These are phyloP conservation scores for Thermomyces lanuginosus DNA, from an alignment of 2,329 filamentous ascomycete species.

Conservation along the genomic window DNA sequence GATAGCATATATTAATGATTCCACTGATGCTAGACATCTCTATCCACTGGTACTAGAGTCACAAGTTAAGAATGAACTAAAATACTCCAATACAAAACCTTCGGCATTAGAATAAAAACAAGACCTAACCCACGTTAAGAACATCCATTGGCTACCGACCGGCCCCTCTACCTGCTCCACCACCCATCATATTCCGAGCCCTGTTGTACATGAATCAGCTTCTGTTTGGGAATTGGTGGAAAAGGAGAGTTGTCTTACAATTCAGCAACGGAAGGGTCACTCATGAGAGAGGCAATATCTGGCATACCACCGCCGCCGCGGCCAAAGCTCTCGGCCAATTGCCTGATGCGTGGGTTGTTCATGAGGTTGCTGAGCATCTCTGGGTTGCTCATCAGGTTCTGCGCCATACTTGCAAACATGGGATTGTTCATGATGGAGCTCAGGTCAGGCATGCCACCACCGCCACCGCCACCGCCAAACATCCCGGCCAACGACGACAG, in stretches of 20 bases:
- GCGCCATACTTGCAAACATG: constrained; percentile 95
- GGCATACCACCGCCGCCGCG: constrained; percentile 65
- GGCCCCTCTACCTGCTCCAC: constrained; percentile 28
- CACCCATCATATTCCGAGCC: constrained; percentile 54
- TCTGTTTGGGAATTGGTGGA: constrained; percentile 5
- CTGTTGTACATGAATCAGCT: constrained; percentile 19
- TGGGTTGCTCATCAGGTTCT: constrained; percentile 94
- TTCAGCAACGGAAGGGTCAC: constrained; percentile 77
- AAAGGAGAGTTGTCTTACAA: constrained; percentile 48
- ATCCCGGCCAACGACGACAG: constrained; percentile 54
- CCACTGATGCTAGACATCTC: too few relatives aligned
- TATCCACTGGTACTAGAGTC: too few relatives aligned
- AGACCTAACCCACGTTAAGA: too few relatives aligned
- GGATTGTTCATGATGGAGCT: constrained; percentile 85
- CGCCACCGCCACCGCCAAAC: constrained; percentile 48
- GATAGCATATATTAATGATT: too few relatives aligned
- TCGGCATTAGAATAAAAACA: too few relatives aligned
- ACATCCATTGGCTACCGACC: too few relatives aligned
- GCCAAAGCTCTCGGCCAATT: constrained; percentile 70
- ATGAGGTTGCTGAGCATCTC: constrained; percentile 83
- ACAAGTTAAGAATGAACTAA: too few relatives aligned
- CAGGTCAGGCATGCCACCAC: constrained; percentile 69
- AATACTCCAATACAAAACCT: too few relatives aligned
- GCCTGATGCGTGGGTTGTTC: constrained; percentile 74
- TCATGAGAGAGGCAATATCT: constrained; percentile 72